These are phyloP conservation scores for Testicularia cyperi DNA, from an alignment of 1,284 basidiomycete species.

Conservation along the genomic window DNA sequence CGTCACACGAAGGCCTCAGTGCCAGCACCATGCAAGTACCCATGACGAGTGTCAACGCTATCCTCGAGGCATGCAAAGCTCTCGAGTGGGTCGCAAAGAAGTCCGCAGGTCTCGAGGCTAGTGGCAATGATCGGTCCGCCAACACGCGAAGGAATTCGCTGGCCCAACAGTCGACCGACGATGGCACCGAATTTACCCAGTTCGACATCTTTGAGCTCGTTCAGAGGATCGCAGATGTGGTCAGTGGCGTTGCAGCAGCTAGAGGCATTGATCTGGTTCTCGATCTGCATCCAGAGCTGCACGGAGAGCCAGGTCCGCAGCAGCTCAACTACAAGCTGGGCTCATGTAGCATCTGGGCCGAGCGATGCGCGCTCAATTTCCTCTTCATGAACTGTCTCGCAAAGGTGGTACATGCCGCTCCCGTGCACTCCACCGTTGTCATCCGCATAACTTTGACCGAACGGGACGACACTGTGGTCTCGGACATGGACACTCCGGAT, in stretches of 20 bases:
- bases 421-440: conserved; percentile 10
- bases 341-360: conserved; percentile 22
- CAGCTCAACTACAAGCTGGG: conserved; percentile 25
- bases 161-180: conserved; percentile 3
- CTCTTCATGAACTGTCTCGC: conserved; percentile 34
- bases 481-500: conserved; percentile 1
- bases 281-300: conserved; percentile 14
- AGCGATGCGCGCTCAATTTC: conserved; percentile 15
- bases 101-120: conserved; percentile 2
- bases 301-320: conserved; percentile 6
- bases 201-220: conserved; percentile 36
- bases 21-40: conserved; percentile 43
- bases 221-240: conserved; percentile 42
- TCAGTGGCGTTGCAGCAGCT: conserved; percentile 38
- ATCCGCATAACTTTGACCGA: conserved; percentile 13
- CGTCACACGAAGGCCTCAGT: conserved; percentile 34
- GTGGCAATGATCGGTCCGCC: conserved; percentile 1
- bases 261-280: conserved; percentile 43
- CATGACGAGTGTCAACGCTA: conserved; percentile 41
- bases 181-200: conserved; percentile 7
- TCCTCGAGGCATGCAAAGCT: conserved; percentile 41
- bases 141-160: conserved; percentile 5
- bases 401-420: conserved; percentile 12
- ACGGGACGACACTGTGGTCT: conserved; percentile 7
- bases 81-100: conserved; percentile 39